Percentiles rank a stretch among this genome's conserved stretches.
These are phyloP conservation scores for Lithohypha guttulata DNA, from an alignment of 2,329 filamentous ascomycete genomes.

Conservation along the genomic window DNA sequence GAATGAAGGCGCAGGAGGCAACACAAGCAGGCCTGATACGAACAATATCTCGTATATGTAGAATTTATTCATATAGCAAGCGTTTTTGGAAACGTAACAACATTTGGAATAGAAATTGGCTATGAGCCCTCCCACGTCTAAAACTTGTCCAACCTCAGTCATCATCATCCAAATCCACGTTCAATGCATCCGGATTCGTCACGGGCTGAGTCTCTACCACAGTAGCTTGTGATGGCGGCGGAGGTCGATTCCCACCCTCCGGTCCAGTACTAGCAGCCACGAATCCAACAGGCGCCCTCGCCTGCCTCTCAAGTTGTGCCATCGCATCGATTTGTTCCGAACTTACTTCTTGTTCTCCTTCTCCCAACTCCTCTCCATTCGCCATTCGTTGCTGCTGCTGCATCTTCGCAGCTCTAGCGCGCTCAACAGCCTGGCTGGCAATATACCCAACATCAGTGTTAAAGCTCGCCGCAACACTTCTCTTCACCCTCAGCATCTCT, in stretches of 20 bases:
- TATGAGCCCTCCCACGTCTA: too few species aligned
- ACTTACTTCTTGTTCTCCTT: conserved; percentile 32
- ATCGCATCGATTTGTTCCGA: conserved; percentile 55
- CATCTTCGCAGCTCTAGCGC: conserved; percentile 48
- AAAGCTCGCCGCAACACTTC: conserved; percentile 94
- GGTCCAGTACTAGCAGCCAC: conserved; percentile 73
- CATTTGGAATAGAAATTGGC: too few species aligned
- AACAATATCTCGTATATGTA: too few species aligned
- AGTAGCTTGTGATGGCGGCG: conserved; percentile 23
- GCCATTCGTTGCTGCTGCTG: conserved; percentile 14
- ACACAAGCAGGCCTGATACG: too few species aligned
- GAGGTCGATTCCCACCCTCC: conserved; percentile 47
- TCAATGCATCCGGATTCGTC: conserved; percentile 77
- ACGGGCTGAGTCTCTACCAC: conserved; percentile 23
- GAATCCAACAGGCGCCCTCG: conserved; percentile 80
- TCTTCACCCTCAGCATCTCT: conserved; percentile 96
- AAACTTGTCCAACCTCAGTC: too few species aligned
- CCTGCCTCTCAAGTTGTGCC: conserved; percentile 77
- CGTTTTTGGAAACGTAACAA: too few species aligned
- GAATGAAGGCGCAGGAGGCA: too few species aligned
- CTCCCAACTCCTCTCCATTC: conserved; percentile 33
- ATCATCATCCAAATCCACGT: conserved; percentile 52
- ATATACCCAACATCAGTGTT: conserved; percentile 99
- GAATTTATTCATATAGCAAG: too few species aligned
- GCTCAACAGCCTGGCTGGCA: conserved; percentile 83